Evolutionary conservation across 768 basidiomycete species (phyloP).

Genomic region (Dictyophora rubrovolvata): DNA sequence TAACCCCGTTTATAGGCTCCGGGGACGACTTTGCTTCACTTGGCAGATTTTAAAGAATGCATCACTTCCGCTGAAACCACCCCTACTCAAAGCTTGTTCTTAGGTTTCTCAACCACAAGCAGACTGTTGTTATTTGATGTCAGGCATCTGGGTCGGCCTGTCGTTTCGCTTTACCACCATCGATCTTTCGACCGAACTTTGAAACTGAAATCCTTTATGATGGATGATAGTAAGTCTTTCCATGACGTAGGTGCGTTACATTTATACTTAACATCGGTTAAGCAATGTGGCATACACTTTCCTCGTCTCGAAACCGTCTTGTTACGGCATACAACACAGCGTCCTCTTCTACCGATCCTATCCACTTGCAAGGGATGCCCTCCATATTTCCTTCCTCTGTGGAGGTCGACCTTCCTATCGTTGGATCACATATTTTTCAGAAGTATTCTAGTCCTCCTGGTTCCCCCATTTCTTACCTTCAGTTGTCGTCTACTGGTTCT

Average conservation of each 20-base stretch:
- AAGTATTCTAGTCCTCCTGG: slow-evolving; percentile 19
- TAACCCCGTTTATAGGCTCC: slow-evolving; percentile 21
- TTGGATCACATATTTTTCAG: slow-evolving; percentile 24
- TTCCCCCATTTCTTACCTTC: slow-evolving; percentile 29
- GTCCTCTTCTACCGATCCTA: slow-evolving; percentile 26
- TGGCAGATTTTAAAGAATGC: slow-evolving; percentile 19
- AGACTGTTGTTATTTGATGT: slow-evolving; percentile 64
- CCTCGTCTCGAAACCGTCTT: slow-evolving; percentile 50
- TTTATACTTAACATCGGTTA: not conserved
- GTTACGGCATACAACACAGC: slow-evolving; percentile 58
- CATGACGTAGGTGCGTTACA: not conserved
- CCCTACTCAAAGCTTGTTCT: slow-evolving; percentile 27
- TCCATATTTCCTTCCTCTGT: slow-evolving; percentile 36
- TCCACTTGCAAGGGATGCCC: slow-evolving; percentile 31
- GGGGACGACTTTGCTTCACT: slow-evolving; percentile 2
- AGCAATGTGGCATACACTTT: slow-evolving; percentile 40
- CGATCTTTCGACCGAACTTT: slow-evolving; percentile 54
- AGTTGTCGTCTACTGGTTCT: slow-evolving; percentile 35
- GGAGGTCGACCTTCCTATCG: slow-evolving; percentile 18
- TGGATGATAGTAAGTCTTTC: slow-evolving; percentile 22
- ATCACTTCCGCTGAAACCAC: slow-evolving; percentile 47
- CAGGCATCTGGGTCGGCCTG: slow-evolving; percentile 43
- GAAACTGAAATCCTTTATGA: slow-evolving; percentile 27
- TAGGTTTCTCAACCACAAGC: slow-evolving; percentile 49
- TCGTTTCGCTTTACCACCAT: slow-evolving; percentile 53